Percentiles rank a stretch among this genome's conserved stretches.
phyloP scores from a whole-genome alignment of 495 filamentous ascomycete genomes.

The Penicillium mononematosum region DNA sequence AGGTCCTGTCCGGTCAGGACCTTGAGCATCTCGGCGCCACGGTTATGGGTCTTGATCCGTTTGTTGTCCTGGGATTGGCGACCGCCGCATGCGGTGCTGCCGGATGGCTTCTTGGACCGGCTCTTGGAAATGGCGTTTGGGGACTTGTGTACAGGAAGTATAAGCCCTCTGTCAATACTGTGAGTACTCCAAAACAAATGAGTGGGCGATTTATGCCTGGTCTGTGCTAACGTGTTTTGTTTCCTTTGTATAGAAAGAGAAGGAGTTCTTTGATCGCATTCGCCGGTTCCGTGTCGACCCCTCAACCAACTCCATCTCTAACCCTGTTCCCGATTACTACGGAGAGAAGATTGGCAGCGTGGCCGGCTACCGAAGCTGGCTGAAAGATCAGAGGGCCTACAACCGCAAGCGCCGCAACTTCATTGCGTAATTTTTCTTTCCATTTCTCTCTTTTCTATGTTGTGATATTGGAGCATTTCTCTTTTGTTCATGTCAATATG shows the following conservation, averaged over 20 bases:
- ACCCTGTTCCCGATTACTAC: conserved; percentile 70
- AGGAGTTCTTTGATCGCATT: conserved; percentile 84
- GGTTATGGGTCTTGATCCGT: conserved; percentile 77
- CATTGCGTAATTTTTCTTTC: conserved; percentile 32
- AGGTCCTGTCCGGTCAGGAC: conserved; percentile 61
- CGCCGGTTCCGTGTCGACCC: conserved; percentile 90
- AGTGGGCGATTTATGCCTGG: not conserved
- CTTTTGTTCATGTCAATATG: conserved; percentile 26
- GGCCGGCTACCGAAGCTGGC: conserved; percentile 84
- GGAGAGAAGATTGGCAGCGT: conserved; percentile 96
- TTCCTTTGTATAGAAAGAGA: conserved; percentile 67
- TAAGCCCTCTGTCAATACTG: conserved; percentile 63
- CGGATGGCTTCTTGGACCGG: conserved; percentile 85
- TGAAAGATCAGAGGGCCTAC: conserved; percentile 97
- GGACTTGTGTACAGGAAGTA: conserved; percentile 63
- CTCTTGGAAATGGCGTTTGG: conserved; percentile 74
- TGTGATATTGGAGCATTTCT: conserved; percentile 11
- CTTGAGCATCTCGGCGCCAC: conserved; percentile 66
- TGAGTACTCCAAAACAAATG: conserved; percentile 38
- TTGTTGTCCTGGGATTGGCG: conserved; percentile 76
- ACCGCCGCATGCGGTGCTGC: conserved; percentile 67
- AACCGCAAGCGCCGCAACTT: conserved; percentile 82
- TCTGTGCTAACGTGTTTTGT: conserved; percentile 8
- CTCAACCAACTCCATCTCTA: conserved; percentile 60
- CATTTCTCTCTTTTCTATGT: not conserved